A percentile compares a stretch with the other conserved stretches of the same genome.
Evolutionary conservation across 1,284 basidiomycete genomes (phyloP).

Genomic region (Microbotryum violaceum): DNA sequence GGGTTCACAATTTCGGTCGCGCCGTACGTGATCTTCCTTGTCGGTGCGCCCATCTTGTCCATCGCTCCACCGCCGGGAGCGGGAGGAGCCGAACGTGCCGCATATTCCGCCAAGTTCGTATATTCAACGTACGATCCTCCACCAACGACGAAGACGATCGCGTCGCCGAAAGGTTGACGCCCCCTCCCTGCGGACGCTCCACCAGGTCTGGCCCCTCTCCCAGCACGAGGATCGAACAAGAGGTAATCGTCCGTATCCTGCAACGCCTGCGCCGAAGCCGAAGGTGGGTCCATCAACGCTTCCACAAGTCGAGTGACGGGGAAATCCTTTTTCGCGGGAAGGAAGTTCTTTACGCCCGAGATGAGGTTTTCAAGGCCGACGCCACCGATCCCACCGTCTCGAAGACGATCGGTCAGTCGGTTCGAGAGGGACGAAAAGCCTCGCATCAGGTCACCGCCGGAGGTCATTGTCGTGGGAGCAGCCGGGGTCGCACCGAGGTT

Average conservation of each 20-base stretch:
- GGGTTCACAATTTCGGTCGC: constrained; percentile 93
- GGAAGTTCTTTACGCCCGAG: constrained; percentile 95
- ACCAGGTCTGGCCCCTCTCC: constrained; percentile 47
- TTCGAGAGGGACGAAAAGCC: constrained; percentile 90
- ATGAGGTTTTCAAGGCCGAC: constrained; percentile 79
- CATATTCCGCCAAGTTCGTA: constrained; percentile 91
- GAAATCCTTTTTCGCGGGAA: constrained; percentile 89
- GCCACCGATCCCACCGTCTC: constrained; percentile 70
- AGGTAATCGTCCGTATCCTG: constrained; percentile 96
- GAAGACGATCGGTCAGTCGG: constrained; percentile 82
- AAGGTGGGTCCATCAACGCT: constrained; percentile 91
- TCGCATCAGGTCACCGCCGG: constrained; percentile 67
- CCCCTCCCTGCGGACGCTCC: constrained; percentile 43
- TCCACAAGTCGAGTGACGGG: constrained; percentile 88
- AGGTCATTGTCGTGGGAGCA: constrained; percentile 46
- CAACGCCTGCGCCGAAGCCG: constrained; percentile 82
- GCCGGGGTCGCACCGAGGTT: constrained; percentile 72
- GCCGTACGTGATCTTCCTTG: constrained; percentile 82
- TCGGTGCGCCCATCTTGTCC: constrained; percentile 19
- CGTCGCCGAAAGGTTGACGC: constrained; percentile 78
- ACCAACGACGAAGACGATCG: constrained; percentile 90
- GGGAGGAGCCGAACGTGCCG: constrained; percentile 34
- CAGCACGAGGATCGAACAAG: constrained; percentile 80
- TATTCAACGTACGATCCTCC: constrained; percentile 97
- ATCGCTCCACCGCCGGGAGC: background rate